phyloP scores from a whole-genome alignment of 768 basidiomycete genomes.

The Russula virescens region DNA sequence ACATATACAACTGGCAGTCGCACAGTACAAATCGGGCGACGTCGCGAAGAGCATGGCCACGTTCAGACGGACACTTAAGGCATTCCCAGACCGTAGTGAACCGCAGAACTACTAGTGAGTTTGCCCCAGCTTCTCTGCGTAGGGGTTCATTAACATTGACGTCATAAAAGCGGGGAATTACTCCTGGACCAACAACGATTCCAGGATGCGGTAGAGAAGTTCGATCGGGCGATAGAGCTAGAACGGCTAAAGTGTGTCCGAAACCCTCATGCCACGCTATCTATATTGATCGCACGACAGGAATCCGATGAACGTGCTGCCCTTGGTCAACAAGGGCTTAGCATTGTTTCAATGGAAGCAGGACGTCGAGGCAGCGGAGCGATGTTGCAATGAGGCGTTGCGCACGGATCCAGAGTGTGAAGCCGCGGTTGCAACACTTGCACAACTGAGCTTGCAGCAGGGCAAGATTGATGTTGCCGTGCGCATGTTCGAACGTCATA shows the following conservation, averaged over 20 bases:
- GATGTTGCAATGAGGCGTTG: constrained; percentile 83
- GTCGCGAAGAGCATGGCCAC: constrained; percentile 80
- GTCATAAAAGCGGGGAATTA: constrained; percentile 71
- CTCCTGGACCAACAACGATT: constrained; percentile 87
- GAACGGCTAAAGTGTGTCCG: constrained; percentile 64
- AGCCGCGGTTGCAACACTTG: constrained; percentile 91
- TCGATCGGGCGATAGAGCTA: constrained; percentile 85
- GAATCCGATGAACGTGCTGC: constrained; percentile 71
- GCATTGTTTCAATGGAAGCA: constrained; percentile 95
- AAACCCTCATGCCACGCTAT: neutral
- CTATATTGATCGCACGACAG: constrained; percentile 26
- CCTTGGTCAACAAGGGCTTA: constrained; percentile 96
- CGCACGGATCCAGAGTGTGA: constrained; percentile 90
- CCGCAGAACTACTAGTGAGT: constrained; percentile 91
- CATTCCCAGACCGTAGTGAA: constrained; percentile 84
- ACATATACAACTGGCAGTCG: constrained; percentile 95
- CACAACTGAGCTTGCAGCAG: constrained; percentile 89
- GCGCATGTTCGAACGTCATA: constrained; percentile 78
- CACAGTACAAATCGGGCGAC: constrained; percentile 87
- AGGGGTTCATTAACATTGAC: constrained; percentile 2
- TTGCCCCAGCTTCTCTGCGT: constrained; percentile 15
- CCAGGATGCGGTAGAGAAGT: constrained; percentile 85
- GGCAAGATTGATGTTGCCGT: constrained; percentile 82
- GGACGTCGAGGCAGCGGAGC: constrained; percentile 76
- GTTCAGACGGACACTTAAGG: constrained; percentile 78